Evolutionary conservation across 768 basidiomycete genomes (phyloP).

Genomic region (Psilocybe subaeruginosa): DNA sequence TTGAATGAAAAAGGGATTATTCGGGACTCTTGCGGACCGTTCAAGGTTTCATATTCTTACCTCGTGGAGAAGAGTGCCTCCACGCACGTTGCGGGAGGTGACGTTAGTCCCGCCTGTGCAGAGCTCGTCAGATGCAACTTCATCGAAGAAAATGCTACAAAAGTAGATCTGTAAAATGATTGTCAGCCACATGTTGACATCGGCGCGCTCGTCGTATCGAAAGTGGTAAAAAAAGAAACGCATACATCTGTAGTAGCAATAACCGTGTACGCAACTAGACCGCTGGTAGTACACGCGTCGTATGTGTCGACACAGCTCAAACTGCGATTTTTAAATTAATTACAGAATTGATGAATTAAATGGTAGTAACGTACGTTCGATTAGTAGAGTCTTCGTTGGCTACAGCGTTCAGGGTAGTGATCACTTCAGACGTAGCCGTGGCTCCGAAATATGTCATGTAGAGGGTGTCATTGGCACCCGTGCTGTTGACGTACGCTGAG

Average conservation of each 20-base stretch:
- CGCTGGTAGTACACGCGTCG: slow-evolving; percentile 33
- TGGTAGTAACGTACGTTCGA: slow-evolving; percentile 34
- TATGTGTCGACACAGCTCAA: slow-evolving; percentile 45
- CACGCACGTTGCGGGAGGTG: slow-evolving; percentile 46
- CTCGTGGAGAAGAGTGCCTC: slow-evolving; percentile 51
- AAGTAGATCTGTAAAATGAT: slow-evolving; percentile 41
- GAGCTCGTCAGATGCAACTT: slow-evolving; percentile 38
- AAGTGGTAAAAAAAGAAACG: background rate
- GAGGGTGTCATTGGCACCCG: slow-evolving; percentile 38
- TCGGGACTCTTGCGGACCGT: background rate
- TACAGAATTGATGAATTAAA: background rate
- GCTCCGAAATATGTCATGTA: slow-evolving; percentile 44
- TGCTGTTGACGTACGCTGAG: slow-evolving; percentile 36
- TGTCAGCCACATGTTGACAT: background rate
- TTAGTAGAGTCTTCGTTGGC: slow-evolving; percentile 40
- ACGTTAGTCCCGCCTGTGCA: slow-evolving; percentile 45
- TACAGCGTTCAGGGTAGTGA: slow-evolving; percentile 38
- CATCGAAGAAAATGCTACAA: slow-evolving; percentile 50
- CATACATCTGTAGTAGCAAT: slow-evolving; percentile 46
- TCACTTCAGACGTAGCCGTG: slow-evolving; percentile 37
- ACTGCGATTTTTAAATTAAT: slow-evolving; percentile 18
- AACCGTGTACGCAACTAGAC: slow-evolving; percentile 49
- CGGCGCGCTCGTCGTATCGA: background rate
- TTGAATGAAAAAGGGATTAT: slow-evolving; percentile 16
- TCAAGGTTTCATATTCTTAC: slow-evolving; percentile 16